Percentiles rank a stretch among this genome's conserved stretches.
Evolutionary conservation across 441 rosid species (phyloP).

Genomic region (Brassica hybrid): DNA sequence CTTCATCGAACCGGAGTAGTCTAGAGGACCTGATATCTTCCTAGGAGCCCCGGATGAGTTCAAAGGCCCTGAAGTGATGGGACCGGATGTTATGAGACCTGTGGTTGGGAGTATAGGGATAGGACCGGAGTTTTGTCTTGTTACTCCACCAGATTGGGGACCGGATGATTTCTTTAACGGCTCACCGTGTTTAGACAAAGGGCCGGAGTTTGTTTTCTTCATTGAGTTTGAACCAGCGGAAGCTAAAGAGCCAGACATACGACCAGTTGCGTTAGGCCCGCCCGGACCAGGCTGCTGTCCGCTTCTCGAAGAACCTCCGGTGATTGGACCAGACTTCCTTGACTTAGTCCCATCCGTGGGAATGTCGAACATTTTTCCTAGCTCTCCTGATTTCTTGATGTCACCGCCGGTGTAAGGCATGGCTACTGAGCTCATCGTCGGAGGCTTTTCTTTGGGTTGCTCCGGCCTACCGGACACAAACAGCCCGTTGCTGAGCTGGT

Average conservation of each 20-base stretch:
- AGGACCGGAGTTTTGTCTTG: slow-evolving; percentile 92
- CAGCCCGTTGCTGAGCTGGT: slow-evolving; percentile 95
- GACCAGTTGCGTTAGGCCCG: slow-evolving; percentile 70
- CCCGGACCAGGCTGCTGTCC: slow-evolving; percentile 83
- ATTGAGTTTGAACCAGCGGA: slow-evolving; percentile 70
- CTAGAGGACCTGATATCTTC: slow-evolving; percentile 90
- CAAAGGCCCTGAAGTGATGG: slow-evolving; percentile 84
- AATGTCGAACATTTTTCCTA: slow-evolving; percentile 97
- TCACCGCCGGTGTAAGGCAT: slow-evolving; percentile 97
- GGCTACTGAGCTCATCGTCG: slow-evolving; percentile 90
- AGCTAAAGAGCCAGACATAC: slow-evolving; percentile 72
- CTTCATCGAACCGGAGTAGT: slow-evolving; percentile 79
- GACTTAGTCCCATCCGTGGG: slow-evolving; percentile 87
- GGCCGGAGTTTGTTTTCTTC: slow-evolving; percentile 91
- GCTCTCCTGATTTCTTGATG: slow-evolving; percentile 89
- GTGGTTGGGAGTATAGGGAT: slow-evolving; percentile 84
- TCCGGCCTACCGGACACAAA: slow-evolving; percentile 95
- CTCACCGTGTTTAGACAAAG: slow-evolving; percentile 86
- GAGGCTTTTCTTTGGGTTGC: slow-evolving; percentile 91
- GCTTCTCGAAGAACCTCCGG: slow-evolving; percentile 74
- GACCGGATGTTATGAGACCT: slow-evolving; percentile 95
- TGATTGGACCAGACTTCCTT: slow-evolving; percentile 94
- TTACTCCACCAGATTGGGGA: slow-evolving; percentile 86
- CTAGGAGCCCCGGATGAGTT: slow-evolving; percentile 89
- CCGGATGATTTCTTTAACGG: slow-evolving; percentile 90